Evolutionary conservation across 345 rosid genomes (phyloP).

Genomic region (Draba incana): DNA sequence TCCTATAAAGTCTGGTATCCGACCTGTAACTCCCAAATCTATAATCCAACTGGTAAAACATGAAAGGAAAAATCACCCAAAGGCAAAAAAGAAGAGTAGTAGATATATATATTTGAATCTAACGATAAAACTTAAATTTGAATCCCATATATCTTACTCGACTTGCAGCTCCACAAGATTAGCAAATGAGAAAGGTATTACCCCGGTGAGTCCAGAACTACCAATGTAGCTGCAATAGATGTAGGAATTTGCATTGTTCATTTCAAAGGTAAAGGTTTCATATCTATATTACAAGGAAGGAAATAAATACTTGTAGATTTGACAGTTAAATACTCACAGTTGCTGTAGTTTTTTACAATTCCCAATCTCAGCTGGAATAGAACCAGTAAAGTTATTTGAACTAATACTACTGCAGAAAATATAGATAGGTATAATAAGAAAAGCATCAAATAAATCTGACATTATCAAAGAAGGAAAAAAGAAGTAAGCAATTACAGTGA

Average conservation of each 20-base stretch:
- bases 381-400: constrained; percentile 69
- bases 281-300: too few species aligned
- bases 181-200: constrained; percentile 57
- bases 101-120: too few species aligned
- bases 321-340: constrained; percentile 53
- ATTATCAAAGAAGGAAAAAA: background rate
- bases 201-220: constrained; percentile 68
- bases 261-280: background rate
- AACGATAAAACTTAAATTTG: background rate
- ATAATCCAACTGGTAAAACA: constrained; percentile 47
- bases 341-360: constrained; percentile 48
- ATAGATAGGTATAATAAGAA: background rate
- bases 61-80: background rate
- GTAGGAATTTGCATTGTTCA: too few species aligned
- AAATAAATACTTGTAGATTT: background rate
- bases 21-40: constrained; percentile 53
- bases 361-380: constrained; percentile 69
- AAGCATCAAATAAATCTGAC: background rate
- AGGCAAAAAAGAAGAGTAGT: background rate
- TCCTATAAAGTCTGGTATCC: constrained; percentile 60
- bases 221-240: constrained; percentile 50
- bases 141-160: constrained; percentile 33
- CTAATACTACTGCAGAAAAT: constrained; percentile 44
- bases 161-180: constrained; percentile 36
- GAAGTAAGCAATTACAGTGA: constrained; percentile 51